Percentiles rank a stretch among this genome's conserved stretches.
Evolutionary conservation across 2,329 filamentous ascomycete species (phyloP).

Genomic region (Rhinocladiella similis): DNA sequence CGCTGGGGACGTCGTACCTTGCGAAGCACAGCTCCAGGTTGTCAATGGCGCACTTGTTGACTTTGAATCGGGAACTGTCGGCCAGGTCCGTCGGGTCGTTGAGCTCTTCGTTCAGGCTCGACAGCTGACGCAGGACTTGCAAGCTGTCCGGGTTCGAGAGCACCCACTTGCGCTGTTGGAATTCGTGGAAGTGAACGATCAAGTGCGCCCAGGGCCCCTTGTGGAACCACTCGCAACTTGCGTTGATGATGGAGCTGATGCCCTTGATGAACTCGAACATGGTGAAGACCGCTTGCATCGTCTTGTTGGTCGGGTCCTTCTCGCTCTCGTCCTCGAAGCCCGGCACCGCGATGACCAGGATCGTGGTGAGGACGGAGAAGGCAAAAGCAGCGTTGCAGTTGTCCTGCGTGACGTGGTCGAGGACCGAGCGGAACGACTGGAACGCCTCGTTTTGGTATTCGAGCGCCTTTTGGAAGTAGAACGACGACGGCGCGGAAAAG

Average conservation of each 20-base stretch:
- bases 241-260: background rate
- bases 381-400: conserved; percentile 23
- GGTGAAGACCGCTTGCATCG: conserved; percentile 8
- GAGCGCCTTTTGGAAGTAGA: conserved; percentile 36
- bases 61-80: background rate
- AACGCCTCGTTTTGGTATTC: conserved; percentile 38
- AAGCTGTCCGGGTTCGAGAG: conserved; percentile 1
- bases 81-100: background rate
- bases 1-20: background rate
- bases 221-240: background rate
- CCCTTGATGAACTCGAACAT: conserved; percentile 6
- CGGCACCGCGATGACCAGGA: conserved; percentile 3
- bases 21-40: conserved; percentile 2
- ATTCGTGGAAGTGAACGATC: conserved; percentile 2
- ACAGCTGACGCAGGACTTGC: background rate
- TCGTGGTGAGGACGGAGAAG: conserved; percentile 9
- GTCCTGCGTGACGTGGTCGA: conserved; percentile 33
- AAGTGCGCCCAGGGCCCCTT: conserved; percentile 2
- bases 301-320: background rate
- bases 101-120: conserved; percentile 2
- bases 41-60: conserved; percentile 4
- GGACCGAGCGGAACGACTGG: conserved; percentile 33
- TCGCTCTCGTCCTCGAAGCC: background rate
- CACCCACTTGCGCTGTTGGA: background rate
- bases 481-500: background rate